phyloP scores from a whole-genome alignment of 257 asterid genomes.

The Rehmannia glutinosa region DNA sequence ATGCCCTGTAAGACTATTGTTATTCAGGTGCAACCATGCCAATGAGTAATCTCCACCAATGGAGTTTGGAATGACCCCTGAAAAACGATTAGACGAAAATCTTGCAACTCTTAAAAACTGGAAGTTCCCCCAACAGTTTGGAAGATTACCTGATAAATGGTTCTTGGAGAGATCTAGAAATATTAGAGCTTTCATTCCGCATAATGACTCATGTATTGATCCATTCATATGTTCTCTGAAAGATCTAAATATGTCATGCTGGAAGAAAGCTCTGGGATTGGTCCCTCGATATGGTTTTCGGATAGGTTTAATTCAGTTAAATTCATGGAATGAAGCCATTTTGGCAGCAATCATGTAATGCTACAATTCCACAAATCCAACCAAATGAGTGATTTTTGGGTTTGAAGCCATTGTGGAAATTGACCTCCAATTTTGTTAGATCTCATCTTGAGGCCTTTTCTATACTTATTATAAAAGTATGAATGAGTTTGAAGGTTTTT shows the following conservation, averaged over 20 bases:
- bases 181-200: background rate
- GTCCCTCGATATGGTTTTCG: background rate
- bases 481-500: too few species aligned
- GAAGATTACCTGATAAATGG: background rate
- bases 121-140: background rate
- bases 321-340: background rate
- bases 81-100: background rate
- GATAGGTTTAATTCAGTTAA: background rate
- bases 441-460: too few species aligned
- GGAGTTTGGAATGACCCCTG: conserved; percentile 5
- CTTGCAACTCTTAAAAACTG: background rate
- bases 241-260: background rate
- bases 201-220: background rate
- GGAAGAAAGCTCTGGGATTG: background rate
- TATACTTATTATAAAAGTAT: too few species aligned
- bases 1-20: background rate
- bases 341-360: conserved; percentile 11
- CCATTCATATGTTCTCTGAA: background rate
- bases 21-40: background rate
- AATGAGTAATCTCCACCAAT: too few species aligned
- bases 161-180: background rate
- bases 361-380: background rate
- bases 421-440: background rate
- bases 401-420: conserved; percentile 16
- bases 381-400: background rate